phyloP scores from a whole-genome alignment of 1,284 basidiomycete genomes.

The Mrakiaceae sp. region DNA sequence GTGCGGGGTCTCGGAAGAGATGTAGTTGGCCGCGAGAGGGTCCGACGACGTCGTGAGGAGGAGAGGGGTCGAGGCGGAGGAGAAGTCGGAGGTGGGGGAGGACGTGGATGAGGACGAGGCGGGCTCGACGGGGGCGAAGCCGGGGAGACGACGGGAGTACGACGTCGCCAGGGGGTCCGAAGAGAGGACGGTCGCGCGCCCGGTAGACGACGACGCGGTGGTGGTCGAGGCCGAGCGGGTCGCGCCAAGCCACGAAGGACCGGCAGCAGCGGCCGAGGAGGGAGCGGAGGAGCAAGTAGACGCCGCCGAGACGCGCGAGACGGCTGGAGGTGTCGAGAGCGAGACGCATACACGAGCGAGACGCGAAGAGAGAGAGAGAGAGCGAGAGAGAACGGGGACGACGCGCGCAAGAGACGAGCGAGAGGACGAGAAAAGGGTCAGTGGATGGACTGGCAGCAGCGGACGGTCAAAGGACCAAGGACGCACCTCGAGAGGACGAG shows the following conservation, averaged over 20 bases:
- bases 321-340: too few relatives aligned
- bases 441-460: too few relatives aligned
- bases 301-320: too few relatives aligned
- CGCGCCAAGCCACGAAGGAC: not conserved
- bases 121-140: not conserved
- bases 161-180: not conserved
- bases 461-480: too few relatives aligned
- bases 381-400: too few relatives aligned
- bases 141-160: not conserved
- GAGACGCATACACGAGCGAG: too few relatives aligned
- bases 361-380: too few relatives aligned
- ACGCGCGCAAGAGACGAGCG: too few relatives aligned
- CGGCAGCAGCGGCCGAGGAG: too few relatives aligned
- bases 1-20: conserved; percentile 18
- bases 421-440: too few relatives aligned
- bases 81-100: conserved; percentile 22
- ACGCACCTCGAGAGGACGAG: too few relatives aligned
- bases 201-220: conserved; percentile 36
- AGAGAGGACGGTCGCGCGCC: not conserved
- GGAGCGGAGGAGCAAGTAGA: too few relatives aligned
- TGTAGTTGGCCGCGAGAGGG: not conserved
- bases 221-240: conserved; percentile 47
- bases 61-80: conserved; percentile 12
- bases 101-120: conserved; percentile 23
- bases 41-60: not conserved